Percentiles rank a stretch among this genome's conserved stretches.
These are phyloP conservation scores for Saccharomyces hybrid DNA, from an alignment of 1,139 yeast genomes.

Conservation along the genomic window DNA sequence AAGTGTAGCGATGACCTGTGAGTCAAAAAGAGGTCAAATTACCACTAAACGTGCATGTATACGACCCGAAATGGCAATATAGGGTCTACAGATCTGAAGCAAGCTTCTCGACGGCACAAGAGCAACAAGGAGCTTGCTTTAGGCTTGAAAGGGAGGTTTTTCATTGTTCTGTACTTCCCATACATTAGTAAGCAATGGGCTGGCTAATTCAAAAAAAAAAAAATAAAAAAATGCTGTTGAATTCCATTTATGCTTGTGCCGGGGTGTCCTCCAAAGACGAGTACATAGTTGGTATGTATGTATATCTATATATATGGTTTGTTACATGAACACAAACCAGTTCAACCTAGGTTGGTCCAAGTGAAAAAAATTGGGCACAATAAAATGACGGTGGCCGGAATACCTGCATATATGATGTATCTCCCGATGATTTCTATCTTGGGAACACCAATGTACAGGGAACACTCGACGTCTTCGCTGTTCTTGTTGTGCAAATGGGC, in stretches of 20 bases:
- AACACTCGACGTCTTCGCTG: slow-evolving; percentile 14
- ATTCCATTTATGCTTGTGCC: background rate
- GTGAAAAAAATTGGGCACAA: slow-evolving; percentile 22
- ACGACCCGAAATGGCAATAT: background rate
- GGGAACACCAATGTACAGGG: slow-evolving; percentile 23
- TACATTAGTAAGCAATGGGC: background rate
- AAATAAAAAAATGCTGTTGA: background rate
- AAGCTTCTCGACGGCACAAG: background rate
- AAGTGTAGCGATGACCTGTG: background rate
- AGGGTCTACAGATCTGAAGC: background rate
- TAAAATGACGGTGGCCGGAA: slow-evolving; percentile 23
- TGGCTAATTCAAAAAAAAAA: background rate
- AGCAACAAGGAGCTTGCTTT: background rate
- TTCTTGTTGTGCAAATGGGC: slow-evolving; percentile 1
- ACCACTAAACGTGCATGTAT: background rate
- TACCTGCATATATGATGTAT: slow-evolving; percentile 29
- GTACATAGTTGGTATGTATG: too few species aligned
- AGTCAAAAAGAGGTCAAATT: background rate
- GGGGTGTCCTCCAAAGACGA: background rate
- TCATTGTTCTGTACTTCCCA: background rate
- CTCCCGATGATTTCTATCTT: slow-evolving; percentile 26
- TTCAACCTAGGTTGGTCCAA: background rate
- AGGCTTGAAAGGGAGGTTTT: background rate
- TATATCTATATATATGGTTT: background rate
- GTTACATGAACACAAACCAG: background rate